These are phyloP conservation scores for Talaromyces amestolkiae DNA, from an alignment of 2,329 filamentous ascomycete species.

Conservation along the genomic window DNA sequence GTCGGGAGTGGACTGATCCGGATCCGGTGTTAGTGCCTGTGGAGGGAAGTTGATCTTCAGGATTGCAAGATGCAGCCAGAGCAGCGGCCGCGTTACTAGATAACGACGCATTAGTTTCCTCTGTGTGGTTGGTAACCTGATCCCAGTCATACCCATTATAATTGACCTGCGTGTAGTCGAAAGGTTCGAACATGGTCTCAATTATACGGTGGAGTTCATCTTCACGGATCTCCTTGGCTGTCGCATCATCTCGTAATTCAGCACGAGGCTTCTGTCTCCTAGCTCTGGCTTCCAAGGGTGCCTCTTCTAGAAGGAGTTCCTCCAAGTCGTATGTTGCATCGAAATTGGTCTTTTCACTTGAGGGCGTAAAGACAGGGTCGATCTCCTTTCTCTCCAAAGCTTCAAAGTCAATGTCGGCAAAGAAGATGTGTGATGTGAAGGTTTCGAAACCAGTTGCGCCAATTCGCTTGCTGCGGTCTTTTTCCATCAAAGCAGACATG, in stretches of 20 bases:
- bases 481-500: constrained; percentile 77
- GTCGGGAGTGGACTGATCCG: constrained; percentile 31
- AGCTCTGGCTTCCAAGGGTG: constrained; percentile 86
- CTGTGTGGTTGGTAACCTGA: background rate
- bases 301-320: constrained; percentile 88
- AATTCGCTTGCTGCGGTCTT: constrained; percentile 75
- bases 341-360: constrained; percentile 97
- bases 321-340: constrained; percentile 97
- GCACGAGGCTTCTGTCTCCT: constrained; percentile 91
- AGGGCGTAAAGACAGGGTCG: constrained; percentile 86
- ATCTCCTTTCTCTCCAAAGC: constrained; percentile 82
- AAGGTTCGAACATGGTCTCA: constrained; percentile 87
- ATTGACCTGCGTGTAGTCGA: constrained; percentile 85
- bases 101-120: constrained; percentile 10
- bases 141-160: constrained; percentile 49
- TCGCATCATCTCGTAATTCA: constrained; percentile 87
- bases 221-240: constrained; percentile 88
- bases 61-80: constrained; percentile 40
- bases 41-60: constrained; percentile 37
- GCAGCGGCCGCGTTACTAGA: constrained; percentile 38
- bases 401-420: constrained; percentile 78
- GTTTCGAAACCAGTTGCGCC: constrained; percentile 78
- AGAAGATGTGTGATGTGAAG: constrained; percentile 87
- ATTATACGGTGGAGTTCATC: constrained; percentile 94
- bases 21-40: constrained; percentile 22